Evolutionary conservation across 371 early-diverging fungal species (phyloP).

Genomic region (Mucor mucedo): DNA sequence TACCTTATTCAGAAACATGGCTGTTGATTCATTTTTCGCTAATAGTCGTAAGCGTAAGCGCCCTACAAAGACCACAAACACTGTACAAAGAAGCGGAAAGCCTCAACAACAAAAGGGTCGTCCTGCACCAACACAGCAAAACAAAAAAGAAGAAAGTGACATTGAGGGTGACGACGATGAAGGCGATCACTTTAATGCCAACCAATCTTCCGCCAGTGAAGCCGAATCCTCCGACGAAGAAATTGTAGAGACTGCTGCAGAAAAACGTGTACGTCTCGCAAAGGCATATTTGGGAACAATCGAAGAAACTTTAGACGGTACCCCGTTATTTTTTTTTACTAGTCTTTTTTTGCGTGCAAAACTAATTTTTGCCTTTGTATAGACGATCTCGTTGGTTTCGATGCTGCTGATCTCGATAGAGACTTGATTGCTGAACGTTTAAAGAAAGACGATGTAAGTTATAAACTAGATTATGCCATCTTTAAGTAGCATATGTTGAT

Average conservation of each 20-base stretch:
- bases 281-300: slow-evolving; percentile 87
- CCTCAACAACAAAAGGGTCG: slow-evolving; percentile 9
- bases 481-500: background rate
- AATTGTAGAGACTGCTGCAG: slow-evolving; percentile 84
- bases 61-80: slow-evolving; percentile 21
- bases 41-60: slow-evolving; percentile 45
- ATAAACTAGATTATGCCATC: too few relatives aligned
- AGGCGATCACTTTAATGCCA: slow-evolving; percentile 52
- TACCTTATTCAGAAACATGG: slow-evolving; percentile 18
- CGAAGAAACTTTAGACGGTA: slow-evolving; percentile 68
- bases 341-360: background rate
- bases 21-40: slow-evolving; percentile 43
- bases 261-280: slow-evolving; percentile 91
- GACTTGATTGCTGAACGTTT: slow-evolving; percentile 92
- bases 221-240: slow-evolving; percentile 70
- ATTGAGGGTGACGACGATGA: slow-evolving; percentile 47
- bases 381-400: slow-evolving; percentile 76
- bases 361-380: slow-evolving; percentile 1
- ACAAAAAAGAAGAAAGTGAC: slow-evolving; percentile 28
- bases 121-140: background rate
- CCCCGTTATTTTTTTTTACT: background rate
- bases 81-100: slow-evolving; percentile 18
- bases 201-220: slow-evolving; percentile 57
- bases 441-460: slow-evolving; percentile 75
- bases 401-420: slow-evolving; percentile 91